These are phyloP conservation scores for Chondrus crispus DNA, from an alignment of 23 red algal genomes.

Conservation along the genomic window DNA sequence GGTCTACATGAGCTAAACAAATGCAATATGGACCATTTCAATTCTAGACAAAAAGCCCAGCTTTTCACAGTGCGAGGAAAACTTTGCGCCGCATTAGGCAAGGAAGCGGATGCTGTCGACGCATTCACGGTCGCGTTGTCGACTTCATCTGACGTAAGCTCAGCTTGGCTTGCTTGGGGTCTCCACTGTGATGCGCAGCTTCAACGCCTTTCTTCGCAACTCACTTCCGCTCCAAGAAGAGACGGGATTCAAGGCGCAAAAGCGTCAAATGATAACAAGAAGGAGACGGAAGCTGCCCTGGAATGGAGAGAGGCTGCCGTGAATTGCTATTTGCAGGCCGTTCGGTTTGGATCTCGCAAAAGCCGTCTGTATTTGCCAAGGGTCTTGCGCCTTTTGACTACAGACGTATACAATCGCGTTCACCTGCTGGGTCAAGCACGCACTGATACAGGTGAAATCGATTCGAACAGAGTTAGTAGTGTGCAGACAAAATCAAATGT, in stretches of 20 bases:
- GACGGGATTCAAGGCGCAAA: neutral
- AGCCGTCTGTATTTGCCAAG: conserved; percentile 60
- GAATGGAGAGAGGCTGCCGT: conserved; percentile 73
- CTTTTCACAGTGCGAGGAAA: conserved; percentile 81
- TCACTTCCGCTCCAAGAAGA: conserved; percentile 8
- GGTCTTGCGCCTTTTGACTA: conserved; percentile 64
- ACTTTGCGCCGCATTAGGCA: conserved; percentile 50
- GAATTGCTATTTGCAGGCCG: conserved; percentile 82
- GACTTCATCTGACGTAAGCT: conserved; percentile 62
- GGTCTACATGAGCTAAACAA: conserved; percentile 76
- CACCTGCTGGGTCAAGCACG: neutral
- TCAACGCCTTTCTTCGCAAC: neutral
- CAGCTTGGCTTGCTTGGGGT: conserved; percentile 90
- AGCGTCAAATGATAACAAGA: neutral
- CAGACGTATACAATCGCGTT: conserved; percentile 32
- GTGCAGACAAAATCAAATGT: neutral
- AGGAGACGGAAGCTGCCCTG: conserved; percentile 32
- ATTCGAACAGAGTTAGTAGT: neutral
- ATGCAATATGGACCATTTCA: conserved; percentile 86
- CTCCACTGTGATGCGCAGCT: conserved; percentile 74
- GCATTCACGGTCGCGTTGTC: conserved; percentile 63
- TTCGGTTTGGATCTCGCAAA: conserved; percentile 86
- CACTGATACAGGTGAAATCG: neutral
- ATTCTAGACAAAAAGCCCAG: conserved; percentile 81
- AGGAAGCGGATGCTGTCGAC: conserved; percentile 61